phyloP scores from a whole-genome alignment of 306 rosid genomes.

The peach (Prunus persica) region DNA sequence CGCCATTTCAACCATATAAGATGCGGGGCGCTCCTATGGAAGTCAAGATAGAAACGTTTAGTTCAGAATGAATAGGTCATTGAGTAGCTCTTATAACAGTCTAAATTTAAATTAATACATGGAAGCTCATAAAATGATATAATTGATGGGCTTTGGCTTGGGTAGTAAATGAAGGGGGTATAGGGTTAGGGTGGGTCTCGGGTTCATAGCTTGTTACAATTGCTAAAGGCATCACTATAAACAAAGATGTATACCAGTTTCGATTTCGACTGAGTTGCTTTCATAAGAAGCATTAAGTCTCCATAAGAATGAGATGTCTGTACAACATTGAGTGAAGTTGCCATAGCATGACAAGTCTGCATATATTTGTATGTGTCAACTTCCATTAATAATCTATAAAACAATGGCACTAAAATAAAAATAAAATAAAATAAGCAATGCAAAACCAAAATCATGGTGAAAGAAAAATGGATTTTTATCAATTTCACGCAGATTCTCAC shows the following conservation, averaged over 20 bases:
- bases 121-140: background rate
- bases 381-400: conserved; percentile 8
- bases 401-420: background rate
- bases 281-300: conserved; percentile 70
- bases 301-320: conserved; percentile 90
- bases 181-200: background rate
- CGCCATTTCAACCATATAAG: conserved; percentile 84
- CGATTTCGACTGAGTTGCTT: conserved; percentile 63
- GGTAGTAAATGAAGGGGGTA: background rate
- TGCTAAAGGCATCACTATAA: conserved; percentile 2
- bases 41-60: conserved; percentile 23
- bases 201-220: conserved; percentile 3
- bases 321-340: conserved; percentile 69
- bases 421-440: background rate
- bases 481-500: conserved; percentile 42
- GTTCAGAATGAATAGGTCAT: conserved; percentile 12
- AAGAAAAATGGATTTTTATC: background rate
- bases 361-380: conserved; percentile 24
- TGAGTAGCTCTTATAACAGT: conserved; percentile 10
- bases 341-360: conserved; percentile 77
- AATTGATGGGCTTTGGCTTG: background rate
- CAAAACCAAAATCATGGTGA: background rate
- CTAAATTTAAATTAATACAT: too few species aligned
- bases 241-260: conserved; percentile 57
- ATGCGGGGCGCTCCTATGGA: conserved; percentile 72